Evolutionary conservation across 1,139 yeast genomes (phyloP).

Genomic region (Suhomyces wounanorum): DNA sequence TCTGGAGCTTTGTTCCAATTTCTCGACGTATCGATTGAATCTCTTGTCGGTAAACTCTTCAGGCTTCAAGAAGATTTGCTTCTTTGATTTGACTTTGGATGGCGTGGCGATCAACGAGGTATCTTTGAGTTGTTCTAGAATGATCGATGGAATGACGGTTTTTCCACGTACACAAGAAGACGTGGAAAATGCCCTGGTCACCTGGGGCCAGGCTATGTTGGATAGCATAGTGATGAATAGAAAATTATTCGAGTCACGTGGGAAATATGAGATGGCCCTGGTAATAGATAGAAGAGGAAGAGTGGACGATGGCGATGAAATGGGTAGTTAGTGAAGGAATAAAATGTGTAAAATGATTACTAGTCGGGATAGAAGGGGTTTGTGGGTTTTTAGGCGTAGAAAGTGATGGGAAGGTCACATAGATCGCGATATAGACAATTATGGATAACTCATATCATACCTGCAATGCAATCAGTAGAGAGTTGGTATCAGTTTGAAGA

Average conservation of each 20-base stretch:
- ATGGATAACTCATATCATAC: no score
- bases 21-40: conserved; percentile 15
- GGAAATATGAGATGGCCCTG: neutral
- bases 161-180: conserved; percentile 8
- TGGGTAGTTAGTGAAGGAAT: no score
- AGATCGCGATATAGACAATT: no score
- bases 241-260: neutral
- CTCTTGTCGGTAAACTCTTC: conserved; percentile 18
- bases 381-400: no score
- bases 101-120: conserved; percentile 15
- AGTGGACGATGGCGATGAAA: no score
- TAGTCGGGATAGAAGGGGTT: no score
- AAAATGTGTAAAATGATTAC: no score
- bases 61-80: conserved; percentile 21
- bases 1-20: conserved; percentile 11
- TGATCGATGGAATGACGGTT: conserved; percentile 19
- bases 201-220: conserved; percentile 6
- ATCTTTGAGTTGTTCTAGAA: conserved; percentile 17
- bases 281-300: neutral
- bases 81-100: conserved; percentile 10
- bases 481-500: no score
- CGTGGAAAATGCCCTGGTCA: conserved; percentile 10
- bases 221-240: conserved; percentile 6
- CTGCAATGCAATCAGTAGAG: no score
- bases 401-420: no score